Base-by-base conservation (phyloP, 1,139 yeast species). In the Hanseniaspora uvarum region DNA sequence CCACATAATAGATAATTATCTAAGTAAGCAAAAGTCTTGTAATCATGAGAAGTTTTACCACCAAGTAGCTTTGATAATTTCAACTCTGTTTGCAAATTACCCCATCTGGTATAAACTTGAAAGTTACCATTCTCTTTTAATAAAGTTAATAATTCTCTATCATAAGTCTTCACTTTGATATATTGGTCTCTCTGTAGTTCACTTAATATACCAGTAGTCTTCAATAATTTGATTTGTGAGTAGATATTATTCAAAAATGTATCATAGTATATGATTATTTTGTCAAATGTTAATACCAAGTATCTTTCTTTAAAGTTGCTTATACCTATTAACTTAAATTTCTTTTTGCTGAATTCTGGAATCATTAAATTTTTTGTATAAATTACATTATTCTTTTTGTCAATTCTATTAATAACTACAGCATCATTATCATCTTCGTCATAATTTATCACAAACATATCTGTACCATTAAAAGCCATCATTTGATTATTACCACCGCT, bases 381-480 rank as follows among this genome's bases (percentile, higher is more conserved):
- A 6, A 58, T 55, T 1, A 55, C 56, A 46, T 58, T 57, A 6
- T 59, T 14, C 59, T 54, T 51, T 60, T 59, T 16, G 64, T 56
- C 14, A 56, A 52, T 55, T 58, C 55, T 16, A 60, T 55, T 16
- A 47, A 44, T 38, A 28, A 41, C 30, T 10, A 57, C 43, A 1
- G 31, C 23, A 12, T 40, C 36, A 16, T 30, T 26, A 2, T 28
- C 36, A 11, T 45, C 28, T 16, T 52, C 21, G 45, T 58, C 57
- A 46, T 58, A 56, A 3, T 63, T 56, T 5, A 61, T 26, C 3
- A 65, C 65, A 21, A 58, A 55, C 16, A 72, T 34, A 31, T 63
- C 64, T 1, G 68, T 69, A 44, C 62, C 60, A 44, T 61, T 63
- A 11, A 66, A 56, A 12, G 66, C 62, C 16, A 71, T 52, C 58